Percentiles rank a stretch among this genome's conserved stretches.
Conservation (phyloP, 768 basidiomycete species). For the Mycena belliarum region DNA sequence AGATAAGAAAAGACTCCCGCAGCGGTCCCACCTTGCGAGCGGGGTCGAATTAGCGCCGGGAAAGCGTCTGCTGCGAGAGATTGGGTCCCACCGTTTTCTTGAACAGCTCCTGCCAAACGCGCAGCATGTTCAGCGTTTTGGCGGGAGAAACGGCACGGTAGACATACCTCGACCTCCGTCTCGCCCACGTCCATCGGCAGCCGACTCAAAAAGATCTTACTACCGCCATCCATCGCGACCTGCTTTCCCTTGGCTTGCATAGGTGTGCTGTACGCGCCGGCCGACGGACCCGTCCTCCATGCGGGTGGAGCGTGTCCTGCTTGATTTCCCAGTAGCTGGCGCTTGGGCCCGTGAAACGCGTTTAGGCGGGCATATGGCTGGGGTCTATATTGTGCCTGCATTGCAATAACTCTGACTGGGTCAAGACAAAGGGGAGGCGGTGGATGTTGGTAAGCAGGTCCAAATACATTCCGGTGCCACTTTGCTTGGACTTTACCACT, state of each 20-base stretch:
- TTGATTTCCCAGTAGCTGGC: conserved; percentile 56
- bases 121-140: not conserved
- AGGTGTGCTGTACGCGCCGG: conserved; percentile 4
- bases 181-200: conserved; percentile 71
- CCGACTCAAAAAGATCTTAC: conserved; percentile 67
- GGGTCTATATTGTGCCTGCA: conserved; percentile 20
- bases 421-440: not conserved
- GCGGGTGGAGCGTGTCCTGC: conserved; percentile 60
- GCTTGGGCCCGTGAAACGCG: conserved; percentile 55
- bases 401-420: not conserved
- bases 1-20: conserved; percentile 68
- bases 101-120: conserved; percentile 68
- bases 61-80: not conserved
- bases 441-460: not conserved
- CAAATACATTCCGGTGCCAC: no score
- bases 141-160: not conserved
- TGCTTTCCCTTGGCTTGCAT: conserved; percentile 32
- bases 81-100: conserved; percentile 73
- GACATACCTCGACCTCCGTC: conserved; percentile 63
- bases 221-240: conserved; percentile 40
- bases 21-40: conserved; percentile 55
- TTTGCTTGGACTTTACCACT: no score
- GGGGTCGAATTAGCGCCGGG: not conserved
- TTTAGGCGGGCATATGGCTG: conserved; percentile 35
- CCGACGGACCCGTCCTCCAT: conserved; percentile 43